These are phyloP conservation scores for Chamaecyparis obtusa DNA, from an alignment of 75 land plant species.

Conservation along the genomic window DNA sequence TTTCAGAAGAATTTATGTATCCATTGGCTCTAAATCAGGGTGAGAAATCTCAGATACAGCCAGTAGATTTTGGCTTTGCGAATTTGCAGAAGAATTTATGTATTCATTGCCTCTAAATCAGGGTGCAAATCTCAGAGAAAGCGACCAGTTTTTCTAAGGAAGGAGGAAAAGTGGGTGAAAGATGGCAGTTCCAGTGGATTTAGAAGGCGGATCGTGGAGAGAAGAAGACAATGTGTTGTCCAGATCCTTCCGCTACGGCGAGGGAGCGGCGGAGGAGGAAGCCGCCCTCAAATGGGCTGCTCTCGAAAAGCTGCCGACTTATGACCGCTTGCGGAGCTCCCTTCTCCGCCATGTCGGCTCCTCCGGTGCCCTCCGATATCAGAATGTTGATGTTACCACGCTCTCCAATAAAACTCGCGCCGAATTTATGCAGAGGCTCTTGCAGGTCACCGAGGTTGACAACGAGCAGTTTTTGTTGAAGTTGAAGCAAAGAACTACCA, in stretches of 20 bases:
- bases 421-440: constrained; percentile 44
- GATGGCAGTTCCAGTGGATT: not conserved
- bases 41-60: no score
- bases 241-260: not conserved
- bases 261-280: constrained; percentile 31
- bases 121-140: no score
- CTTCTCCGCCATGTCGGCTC: constrained; percentile 29
- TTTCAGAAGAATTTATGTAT: no score
- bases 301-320: constrained; percentile 73
- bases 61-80: no score
- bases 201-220: not conserved
- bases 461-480: constrained; percentile 67
- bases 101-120: no score
- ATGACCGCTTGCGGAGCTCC: constrained; percentile 51
- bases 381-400: constrained; percentile 52
- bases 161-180: no score
- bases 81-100: no score
- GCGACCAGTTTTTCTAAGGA: no score
- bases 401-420: constrained; percentile 47
- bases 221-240: not conserved
- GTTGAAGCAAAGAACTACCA: constrained; percentile 60
- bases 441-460: constrained; percentile 69
- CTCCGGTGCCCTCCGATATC: constrained; percentile 27
- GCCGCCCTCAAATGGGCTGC: constrained; percentile 83
- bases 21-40: no score